A percentile compares a stretch with the other conserved stretches of the same genome.
These are phyloP conservation scores for Penicillium sp. DNA, from an alignment of 2,329 filamentous ascomycete genomes.

Conservation along the genomic window DNA sequence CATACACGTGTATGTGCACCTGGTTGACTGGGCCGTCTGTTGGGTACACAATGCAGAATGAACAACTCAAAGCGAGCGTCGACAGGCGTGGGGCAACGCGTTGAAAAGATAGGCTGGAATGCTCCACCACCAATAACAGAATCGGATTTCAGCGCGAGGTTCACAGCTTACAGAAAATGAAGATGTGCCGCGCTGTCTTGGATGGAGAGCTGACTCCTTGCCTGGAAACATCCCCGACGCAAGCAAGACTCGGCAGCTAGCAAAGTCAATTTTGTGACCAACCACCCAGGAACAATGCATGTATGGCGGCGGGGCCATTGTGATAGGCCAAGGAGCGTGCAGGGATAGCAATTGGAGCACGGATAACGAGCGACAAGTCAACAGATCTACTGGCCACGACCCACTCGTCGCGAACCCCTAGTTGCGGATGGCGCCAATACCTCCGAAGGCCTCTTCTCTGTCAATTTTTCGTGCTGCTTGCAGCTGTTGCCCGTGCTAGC, in stretches of 20 bases:
- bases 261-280: conserved; percentile 21
- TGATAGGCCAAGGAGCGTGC: conserved; percentile 18
- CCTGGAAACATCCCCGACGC: conserved; percentile 8
- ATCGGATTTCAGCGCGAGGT: conserved; percentile 4
- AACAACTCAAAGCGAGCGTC: conserved; percentile 2
- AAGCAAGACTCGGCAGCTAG: conserved; percentile 4
- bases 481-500: not conserved
- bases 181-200: conserved; percentile 19
- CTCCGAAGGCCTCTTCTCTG: conserved; percentile 7
- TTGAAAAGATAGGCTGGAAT: conserved; percentile 4
- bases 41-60: not conserved
- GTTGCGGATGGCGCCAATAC: conserved; percentile 18
- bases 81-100: not conserved
- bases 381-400: conserved; percentile 14
- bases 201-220: conserved; percentile 21
- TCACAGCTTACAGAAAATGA: conserved; percentile 6
- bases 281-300: conserved; percentile 21
- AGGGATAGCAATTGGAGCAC: conserved; percentile 7
- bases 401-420: conserved; percentile 19
- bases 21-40: not conserved
- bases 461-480: not conserved
- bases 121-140: conserved; percentile 12
- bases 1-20: conserved; percentile 9
- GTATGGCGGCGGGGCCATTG: conserved; percentile 10
- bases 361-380: conserved; percentile 9